A percentile compares a stretch with the other conserved stretches of the same genome.
Conservation (phyloP, 164 flowering plant genomes). For the Nymphaea colorata region DNA sequence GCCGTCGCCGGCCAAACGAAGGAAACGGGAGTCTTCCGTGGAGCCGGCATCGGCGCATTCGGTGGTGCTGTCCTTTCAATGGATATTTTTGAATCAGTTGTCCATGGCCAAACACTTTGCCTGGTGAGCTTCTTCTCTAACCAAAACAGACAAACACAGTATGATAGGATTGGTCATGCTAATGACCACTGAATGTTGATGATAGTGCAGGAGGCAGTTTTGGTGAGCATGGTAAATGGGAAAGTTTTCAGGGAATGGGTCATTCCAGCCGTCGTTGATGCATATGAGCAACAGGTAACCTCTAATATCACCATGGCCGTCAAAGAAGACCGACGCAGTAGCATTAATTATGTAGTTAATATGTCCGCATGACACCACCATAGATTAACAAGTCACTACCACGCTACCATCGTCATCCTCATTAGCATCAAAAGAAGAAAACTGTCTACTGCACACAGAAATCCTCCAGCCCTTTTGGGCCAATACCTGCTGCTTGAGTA, state of each 20-base stretch:
- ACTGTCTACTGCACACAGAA: too few relatives aligned
- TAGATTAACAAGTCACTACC: too few relatives aligned
- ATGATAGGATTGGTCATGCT: too few relatives aligned
- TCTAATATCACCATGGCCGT: not conserved
- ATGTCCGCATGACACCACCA: too few relatives aligned
- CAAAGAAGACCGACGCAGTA: too few relatives aligned
- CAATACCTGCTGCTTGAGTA: too few relatives aligned
- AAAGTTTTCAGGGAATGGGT: constrained; percentile 70
- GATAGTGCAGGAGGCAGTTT: constrained; percentile 34
- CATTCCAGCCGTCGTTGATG: constrained; percentile 59
- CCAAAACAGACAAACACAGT: too few relatives aligned
- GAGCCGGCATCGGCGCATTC: constrained; percentile 52
- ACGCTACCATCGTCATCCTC: too few relatives aligned
- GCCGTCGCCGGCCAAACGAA: constrained; percentile 69
- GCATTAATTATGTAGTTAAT: too few relatives aligned
- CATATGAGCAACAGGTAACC: constrained; percentile 75
- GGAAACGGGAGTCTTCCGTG: constrained; percentile 55
- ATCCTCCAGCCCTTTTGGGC: too few relatives aligned
- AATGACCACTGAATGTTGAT: too few relatives aligned
- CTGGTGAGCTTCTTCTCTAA: constrained; percentile 26
- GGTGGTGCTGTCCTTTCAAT: constrained; percentile 55
- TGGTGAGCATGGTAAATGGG: constrained; percentile 56
- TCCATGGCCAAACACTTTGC: constrained; percentile 39
- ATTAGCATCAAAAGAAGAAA: too few relatives aligned
- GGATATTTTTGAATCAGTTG: constrained; percentile 39